These are phyloP conservation scores for Trypanosoma scelopori DNA, from an alignment of 208 protist genomes.

Conservation along the genomic window DNA sequence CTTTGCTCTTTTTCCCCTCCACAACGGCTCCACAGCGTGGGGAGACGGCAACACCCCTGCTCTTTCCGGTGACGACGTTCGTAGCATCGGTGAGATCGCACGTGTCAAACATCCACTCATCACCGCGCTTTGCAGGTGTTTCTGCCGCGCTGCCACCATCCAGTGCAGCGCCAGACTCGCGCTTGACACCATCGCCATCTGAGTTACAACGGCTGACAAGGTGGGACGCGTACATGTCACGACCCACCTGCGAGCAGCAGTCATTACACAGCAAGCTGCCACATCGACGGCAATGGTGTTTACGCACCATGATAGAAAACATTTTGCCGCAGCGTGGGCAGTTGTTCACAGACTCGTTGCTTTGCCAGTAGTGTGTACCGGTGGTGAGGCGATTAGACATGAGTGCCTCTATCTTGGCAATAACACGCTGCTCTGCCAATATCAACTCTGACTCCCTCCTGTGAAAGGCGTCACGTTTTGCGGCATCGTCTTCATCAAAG, in stretches of 20 bases:
- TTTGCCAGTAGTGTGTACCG: slow-evolving; percentile 42
- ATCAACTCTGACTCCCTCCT: slow-evolving; percentile 12
- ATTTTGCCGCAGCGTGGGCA: slow-evolving; percentile 49
- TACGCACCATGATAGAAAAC: slow-evolving; percentile 46
- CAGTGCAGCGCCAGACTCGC: background rate
- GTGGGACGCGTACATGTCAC: slow-evolving; percentile 41
- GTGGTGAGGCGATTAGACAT: background rate
- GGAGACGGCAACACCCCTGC: background rate
- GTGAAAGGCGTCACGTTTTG: slow-evolving; percentile 7
- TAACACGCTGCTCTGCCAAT: background rate
- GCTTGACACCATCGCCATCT: background rate
- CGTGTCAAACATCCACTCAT: slow-evolving; percentile 23
- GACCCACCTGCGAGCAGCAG: slow-evolving; percentile 52
- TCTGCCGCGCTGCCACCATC: background rate
- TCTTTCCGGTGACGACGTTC: background rate
- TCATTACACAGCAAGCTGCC: slow-evolving; percentile 58
- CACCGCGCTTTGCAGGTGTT: background rate
- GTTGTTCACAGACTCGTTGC: slow-evolving; percentile 36
- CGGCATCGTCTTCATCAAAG: slow-evolving; percentile 20
- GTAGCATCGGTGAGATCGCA: slow-evolving; percentile 7
- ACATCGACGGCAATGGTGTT: slow-evolving; percentile 78
- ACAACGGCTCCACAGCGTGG: no score
- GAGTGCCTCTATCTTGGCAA: slow-evolving; percentile 6
- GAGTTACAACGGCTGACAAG: background rate
- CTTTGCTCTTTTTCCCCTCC: background rate